phyloP scores from a whole-genome alignment of 2,329 filamentous ascomycete genomes.

The Pseudopithomyces chartarum region DNA sequence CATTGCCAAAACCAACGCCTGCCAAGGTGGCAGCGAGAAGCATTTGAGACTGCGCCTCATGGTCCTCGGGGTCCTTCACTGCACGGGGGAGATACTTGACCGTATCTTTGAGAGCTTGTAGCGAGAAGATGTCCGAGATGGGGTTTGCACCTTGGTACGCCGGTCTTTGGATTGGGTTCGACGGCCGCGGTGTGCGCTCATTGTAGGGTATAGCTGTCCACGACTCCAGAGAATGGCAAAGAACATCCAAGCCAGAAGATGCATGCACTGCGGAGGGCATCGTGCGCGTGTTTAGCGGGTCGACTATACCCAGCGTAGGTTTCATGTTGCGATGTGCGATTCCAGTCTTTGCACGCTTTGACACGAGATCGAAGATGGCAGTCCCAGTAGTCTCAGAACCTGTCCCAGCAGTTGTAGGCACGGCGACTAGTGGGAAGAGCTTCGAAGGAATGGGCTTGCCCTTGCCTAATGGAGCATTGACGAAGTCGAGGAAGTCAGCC shows the following conservation, averaged over 20 bases:
- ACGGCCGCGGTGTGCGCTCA: slow-evolving; percentile 80
- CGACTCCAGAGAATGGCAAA: slow-evolving; percentile 93
- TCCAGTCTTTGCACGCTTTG: slow-evolving; percentile 90
- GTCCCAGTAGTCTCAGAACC: slow-evolving; percentile 96
- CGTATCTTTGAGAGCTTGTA: slow-evolving; percentile 80
- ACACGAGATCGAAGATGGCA: slow-evolving; percentile 94
- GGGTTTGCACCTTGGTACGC: slow-evolving; percentile 98
- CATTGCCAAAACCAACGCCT: slow-evolving; percentile 96
- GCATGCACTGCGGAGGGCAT: slow-evolving; percentile 96
- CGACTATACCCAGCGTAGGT: slow-evolving; percentile 86
- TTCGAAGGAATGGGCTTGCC: slow-evolving; percentile 75
- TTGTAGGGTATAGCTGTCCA: slow-evolving; percentile 98
- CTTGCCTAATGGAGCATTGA: slow-evolving; percentile 90
- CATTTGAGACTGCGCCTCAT: slow-evolving; percentile 94
- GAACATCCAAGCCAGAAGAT: slow-evolving; percentile 87
- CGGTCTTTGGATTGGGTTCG: slow-evolving; percentile 87
- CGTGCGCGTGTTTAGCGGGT: slow-evolving; percentile 87
- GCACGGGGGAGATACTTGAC: slow-evolving; percentile 92
- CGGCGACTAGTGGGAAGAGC: slow-evolving; percentile 77
- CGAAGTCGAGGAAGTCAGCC: slow-evolving; percentile 94
- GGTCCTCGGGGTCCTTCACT: slow-evolving; percentile 84
- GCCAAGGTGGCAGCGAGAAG: slow-evolving; percentile 91
- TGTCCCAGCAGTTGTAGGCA: slow-evolving; percentile 85
- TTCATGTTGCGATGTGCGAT: slow-evolving; percentile 95
- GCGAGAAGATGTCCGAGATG: slow-evolving; percentile 95